phyloP scores from a whole-genome alignment of 208 protist species.

The Naegleria gruberi region DNA sequence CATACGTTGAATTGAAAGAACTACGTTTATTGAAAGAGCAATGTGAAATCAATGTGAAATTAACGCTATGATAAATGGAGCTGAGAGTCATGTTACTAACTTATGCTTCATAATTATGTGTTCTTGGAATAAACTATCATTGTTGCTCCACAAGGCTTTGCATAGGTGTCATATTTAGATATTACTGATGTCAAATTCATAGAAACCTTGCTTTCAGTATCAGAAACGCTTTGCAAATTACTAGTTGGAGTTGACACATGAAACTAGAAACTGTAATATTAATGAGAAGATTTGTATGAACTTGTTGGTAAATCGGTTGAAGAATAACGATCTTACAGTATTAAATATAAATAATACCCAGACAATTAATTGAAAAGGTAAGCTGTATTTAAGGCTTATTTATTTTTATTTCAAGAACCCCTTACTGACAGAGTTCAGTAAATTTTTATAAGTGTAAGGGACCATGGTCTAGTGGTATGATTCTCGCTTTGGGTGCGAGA shows the following conservation, averaged over 20 bases:
- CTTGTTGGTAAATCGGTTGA: not conserved
- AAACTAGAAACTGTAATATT: not conserved
- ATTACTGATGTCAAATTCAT: not conserved
- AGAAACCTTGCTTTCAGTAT: not conserved
- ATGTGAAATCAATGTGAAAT: too few species aligned
- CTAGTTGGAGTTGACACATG: not conserved
- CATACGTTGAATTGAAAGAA: too few species aligned
- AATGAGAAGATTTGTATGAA: not conserved
- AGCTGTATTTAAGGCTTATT: too few species aligned
- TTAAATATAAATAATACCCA: too few species aligned
- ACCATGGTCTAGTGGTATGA: too few species aligned
- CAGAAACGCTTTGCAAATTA: not conserved
- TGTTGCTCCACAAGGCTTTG: not conserved
- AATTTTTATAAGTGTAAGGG: too few species aligned
- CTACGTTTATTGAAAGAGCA: too few species aligned
- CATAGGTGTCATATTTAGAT: not conserved
- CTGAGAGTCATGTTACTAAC: not conserved
- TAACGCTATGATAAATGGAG: too few species aligned
- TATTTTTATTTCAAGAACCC: too few species aligned
- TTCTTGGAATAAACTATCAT: not conserved
- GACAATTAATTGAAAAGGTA: too few species aligned
- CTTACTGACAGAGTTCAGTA: too few species aligned
- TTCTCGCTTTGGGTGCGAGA: too few species aligned
- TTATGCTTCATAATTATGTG: not conserved
- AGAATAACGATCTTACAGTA: not conserved